Percentiles rank a stretch among this genome's conserved stretches.
phyloP scores from a whole-genome alignment of 2,329 filamentous ascomycete species.

The Claviceps sorghi region DNA sequence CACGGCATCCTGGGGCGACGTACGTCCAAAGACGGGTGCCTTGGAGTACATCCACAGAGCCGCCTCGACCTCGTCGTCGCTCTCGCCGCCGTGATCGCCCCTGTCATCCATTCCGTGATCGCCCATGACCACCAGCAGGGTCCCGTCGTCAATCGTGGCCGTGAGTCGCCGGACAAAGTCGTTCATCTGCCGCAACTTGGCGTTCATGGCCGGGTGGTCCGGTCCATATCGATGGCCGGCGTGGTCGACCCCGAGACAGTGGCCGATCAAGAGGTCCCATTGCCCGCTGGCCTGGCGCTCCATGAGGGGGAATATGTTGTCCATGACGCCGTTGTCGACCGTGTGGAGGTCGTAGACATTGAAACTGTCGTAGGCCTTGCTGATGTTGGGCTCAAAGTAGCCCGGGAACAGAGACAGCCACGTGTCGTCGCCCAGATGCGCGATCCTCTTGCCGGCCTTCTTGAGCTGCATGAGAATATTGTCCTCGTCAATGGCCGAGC shows the following conservation, averaged over 20 bases:
- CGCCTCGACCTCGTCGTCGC: constrained; percentile 86
- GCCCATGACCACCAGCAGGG: constrained; percentile 90
- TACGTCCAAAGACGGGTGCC: constrained; percentile 68
- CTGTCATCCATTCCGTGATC: constrained; percentile 98
- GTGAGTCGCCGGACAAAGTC: constrained; percentile 59
- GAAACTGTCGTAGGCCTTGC: constrained; percentile 85
- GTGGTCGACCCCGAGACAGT: constrained; percentile 91
- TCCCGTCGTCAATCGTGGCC: constrained; percentile 62
- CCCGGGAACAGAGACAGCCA: constrained; percentile 88
- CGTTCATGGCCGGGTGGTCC: constrained; percentile 78
- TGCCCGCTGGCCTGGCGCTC: constrained; percentile 46
- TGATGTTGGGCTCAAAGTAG: constrained; percentile 82
- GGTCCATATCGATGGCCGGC: constrained; percentile 93
- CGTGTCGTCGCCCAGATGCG: constrained; percentile 94
- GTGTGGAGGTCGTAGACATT: constrained; percentile 98
- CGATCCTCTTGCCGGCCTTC: constrained; percentile 56
- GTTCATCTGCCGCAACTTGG: constrained; percentile 88
- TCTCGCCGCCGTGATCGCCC: constrained; percentile 96
- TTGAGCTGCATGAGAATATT: constrained; percentile 53
- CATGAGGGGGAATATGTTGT: constrained; percentile 78
- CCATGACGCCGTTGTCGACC: constrained; percentile 85
- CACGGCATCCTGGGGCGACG: constrained; percentile 39
- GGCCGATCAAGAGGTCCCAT: constrained; percentile 93
- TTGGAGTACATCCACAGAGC: constrained; percentile 98
- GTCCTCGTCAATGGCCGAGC: constrained; percentile 91